Conservation (phyloP, 23 red algal genomes). For the Gracilaria caudata region DNA sequence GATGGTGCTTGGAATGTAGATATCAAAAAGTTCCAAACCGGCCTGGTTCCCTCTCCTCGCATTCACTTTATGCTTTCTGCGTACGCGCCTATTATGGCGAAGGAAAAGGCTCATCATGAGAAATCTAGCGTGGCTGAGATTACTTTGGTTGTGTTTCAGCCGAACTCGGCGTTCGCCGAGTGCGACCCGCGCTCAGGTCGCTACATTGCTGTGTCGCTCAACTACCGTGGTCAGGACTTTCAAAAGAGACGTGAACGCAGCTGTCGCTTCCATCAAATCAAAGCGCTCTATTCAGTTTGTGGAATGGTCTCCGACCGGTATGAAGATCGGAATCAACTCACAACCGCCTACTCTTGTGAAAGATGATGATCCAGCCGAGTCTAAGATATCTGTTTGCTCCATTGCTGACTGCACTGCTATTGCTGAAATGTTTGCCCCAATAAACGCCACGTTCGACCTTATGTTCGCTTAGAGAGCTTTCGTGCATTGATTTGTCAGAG, state of each 20-base stretch:
- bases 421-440: constrained; percentile 93
- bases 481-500: constrained; percentile 99
- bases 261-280: constrained; percentile 93
- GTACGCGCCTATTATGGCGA: constrained; percentile 93
- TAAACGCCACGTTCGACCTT: constrained; percentile 99
- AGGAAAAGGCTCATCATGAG: constrained; percentile 98
- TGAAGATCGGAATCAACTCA: constrained; percentile 97
- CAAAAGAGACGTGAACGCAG: constrained; percentile 94
- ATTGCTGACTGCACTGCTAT: constrained; percentile 97
- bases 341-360: constrained; percentile 91
- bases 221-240: constrained; percentile 92
- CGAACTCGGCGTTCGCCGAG: constrained; percentile 95
- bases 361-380: constrained; percentile 82
- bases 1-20: constrained; percentile 98
- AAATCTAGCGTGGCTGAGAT: constrained; percentile 91
- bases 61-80: constrained; percentile 99
- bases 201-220: constrained; percentile 97
- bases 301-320: constrained; percentile 98
- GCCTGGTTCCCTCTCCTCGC: constrained; percentile 95
- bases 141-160: constrained; percentile 95
- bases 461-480: constrained; percentile 97
- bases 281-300: constrained; percentile 98
- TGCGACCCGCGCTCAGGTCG: constrained; percentile 95
- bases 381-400: constrained; percentile 91
- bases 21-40: constrained; percentile 99